These are phyloP conservation scores for Zygosaccharomyces pseudobailii DNA, from an alignment of 1,139 yeast genomes.

Conservation along the genomic window DNA sequence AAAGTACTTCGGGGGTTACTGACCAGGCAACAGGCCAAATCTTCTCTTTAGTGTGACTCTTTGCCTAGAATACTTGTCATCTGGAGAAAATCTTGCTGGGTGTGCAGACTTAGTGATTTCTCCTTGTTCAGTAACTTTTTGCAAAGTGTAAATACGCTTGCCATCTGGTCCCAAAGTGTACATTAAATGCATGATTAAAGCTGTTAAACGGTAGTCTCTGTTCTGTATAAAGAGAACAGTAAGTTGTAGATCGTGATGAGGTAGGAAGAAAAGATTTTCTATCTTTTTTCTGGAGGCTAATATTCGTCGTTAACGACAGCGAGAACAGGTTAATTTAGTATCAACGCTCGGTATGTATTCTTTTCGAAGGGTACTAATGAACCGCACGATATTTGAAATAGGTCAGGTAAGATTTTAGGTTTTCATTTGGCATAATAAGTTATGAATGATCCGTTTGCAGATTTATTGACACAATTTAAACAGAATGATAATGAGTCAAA, in stretches of 20 bases:
- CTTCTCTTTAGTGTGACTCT: conserved; percentile 98
- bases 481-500: conserved; percentile 5
- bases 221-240: no score
- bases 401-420: no score
- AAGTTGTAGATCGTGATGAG: background rate
- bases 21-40: conserved; percentile 83
- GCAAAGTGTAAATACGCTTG: conserved; percentile 88
- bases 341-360: background rate
- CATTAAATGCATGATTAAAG: conserved; percentile 86
- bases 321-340: no score
- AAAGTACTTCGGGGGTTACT: conserved; percentile 38
- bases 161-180: conserved; percentile 93
- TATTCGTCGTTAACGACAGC: no score
- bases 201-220: background rate
- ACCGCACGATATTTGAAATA: no score
- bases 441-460: conserved; percentile 42
- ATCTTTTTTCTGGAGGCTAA: background rate
- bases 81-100: conserved; percentile 99
- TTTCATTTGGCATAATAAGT: background rate
- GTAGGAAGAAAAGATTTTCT: background rate
- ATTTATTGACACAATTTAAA: conserved; percentile 37
- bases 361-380: no score
- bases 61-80: conserved; percentile 98
- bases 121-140: conserved; percentile 75
- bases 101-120: conserved; percentile 98